A percentile compares a stretch with the other conserved stretches of the same genome.
Evolutionary conservation across 352 stramenopile species (phyloP).

Genomic region (Halophytophthora batemanensis): DNA sequence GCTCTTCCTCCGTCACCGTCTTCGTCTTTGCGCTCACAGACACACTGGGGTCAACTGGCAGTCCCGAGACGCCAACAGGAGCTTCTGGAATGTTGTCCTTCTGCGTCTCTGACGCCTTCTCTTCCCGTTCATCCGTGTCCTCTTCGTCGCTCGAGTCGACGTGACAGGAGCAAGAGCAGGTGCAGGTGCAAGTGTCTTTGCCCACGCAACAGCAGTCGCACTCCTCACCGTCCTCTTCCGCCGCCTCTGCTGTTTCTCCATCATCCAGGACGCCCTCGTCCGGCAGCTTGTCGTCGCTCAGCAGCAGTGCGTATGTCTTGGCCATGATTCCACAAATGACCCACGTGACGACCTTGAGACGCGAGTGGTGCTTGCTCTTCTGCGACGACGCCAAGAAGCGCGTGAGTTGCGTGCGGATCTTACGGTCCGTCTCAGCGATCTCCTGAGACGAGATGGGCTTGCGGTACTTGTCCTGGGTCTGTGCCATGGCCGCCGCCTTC

Average conservation of each 20-base stretch:
- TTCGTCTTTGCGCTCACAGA: conserved; percentile 18
- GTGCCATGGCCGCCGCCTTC: conserved; percentile 39
- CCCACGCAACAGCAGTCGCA: conserved; percentile 77
- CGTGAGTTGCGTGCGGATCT: conserved; percentile 77
- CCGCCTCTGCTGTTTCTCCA: conserved; percentile 7
- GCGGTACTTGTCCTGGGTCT: conserved; percentile 22
- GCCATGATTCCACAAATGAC: conserved; percentile 83
- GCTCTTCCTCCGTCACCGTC: conserved; percentile 18
- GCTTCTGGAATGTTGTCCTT: neutral
- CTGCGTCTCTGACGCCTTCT: conserved; percentile 7
- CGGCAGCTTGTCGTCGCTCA: conserved; percentile 68
- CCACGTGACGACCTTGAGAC: conserved; percentile 84
- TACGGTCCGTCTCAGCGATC: conserved; percentile 71
- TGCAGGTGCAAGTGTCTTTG: conserved; percentile 51
- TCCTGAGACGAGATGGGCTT: conserved; percentile 60
- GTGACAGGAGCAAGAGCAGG: conserved; percentile 69
- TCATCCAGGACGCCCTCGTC: conserved; percentile 16
- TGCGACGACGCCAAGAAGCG: conserved; percentile 67
- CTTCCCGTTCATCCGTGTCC: conserved; percentile 2
- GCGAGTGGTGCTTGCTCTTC: conserved; percentile 76
- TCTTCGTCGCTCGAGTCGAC: conserved; percentile 60
- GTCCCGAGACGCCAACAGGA: conserved; percentile 1
- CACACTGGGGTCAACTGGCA: conserved; percentile 17
- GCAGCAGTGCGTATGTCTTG: conserved; percentile 75
- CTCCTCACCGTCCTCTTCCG: conserved; percentile 44